These are phyloP conservation scores for Aspergillus latus DNA, from an alignment of 2,329 filamentous ascomycete genomes.

Conservation along the genomic window DNA sequence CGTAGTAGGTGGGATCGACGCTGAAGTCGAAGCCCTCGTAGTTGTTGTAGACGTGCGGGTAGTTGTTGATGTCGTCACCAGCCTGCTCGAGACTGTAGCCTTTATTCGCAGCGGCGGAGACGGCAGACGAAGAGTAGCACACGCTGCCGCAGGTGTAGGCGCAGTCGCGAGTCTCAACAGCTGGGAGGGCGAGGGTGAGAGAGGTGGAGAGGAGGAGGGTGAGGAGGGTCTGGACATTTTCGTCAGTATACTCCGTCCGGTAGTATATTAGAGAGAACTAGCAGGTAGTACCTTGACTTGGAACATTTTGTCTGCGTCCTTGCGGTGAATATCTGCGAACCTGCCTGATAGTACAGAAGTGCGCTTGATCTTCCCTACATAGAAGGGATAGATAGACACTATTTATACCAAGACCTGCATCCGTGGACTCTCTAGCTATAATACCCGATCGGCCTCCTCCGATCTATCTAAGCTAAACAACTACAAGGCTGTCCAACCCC, in stretches of 20 bases:
- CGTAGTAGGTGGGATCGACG: slow-evolving; percentile 59
- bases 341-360: neutral
- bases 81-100: slow-evolving; percentile 53
- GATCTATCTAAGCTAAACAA: neutral
- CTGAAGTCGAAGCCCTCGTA: slow-evolving; percentile 63
- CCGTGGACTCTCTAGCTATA: neutral
- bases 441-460: neutral
- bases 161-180: slow-evolving; percentile 44
- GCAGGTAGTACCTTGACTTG: neutral
- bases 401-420: neutral
- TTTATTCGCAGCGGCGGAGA: slow-evolving; percentile 51
- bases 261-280: neutral
- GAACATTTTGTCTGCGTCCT: neutral
- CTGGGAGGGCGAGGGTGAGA: slow-evolving; percentile 21
- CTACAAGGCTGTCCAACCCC: neutral
- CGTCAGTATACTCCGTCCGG: neutral
- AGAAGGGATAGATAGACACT: neutral
- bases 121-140: slow-evolving; percentile 53
- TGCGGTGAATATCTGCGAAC: neutral
- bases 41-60: slow-evolving; percentile 63
- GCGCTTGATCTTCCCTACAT: neutral
- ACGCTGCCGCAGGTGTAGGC: slow-evolving; percentile 55
- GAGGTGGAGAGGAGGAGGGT: slow-evolving; percentile 24
- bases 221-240: slow-evolving; percentile 2
- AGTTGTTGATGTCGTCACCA: slow-evolving; percentile 43